Evolutionary conservation across 352 stramenopile species (phyloP).

Genomic region (Phytopythium kandeliae): DNA sequence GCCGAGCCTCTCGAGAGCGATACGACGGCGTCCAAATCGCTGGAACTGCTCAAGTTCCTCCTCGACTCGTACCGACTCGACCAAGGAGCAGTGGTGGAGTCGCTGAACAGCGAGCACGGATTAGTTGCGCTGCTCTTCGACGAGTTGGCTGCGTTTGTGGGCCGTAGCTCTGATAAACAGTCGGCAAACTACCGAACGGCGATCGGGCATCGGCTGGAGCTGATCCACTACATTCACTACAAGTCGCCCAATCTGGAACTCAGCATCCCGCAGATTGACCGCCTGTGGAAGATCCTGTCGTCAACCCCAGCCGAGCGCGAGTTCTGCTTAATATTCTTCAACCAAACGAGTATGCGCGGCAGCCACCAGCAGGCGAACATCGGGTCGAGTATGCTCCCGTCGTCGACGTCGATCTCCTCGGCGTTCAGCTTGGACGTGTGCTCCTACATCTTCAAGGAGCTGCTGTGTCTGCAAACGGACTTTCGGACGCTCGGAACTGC

Average conservation of each 20-base stretch:
- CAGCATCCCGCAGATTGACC: constrained; percentile 65
- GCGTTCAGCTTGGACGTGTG: constrained; percentile 77
- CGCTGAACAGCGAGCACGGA: constrained; percentile 63
- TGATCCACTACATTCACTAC: constrained; percentile 84
- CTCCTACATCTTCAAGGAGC: constrained; percentile 76
- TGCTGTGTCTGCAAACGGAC: constrained; percentile 77
- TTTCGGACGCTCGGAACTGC: constrained; percentile 62
- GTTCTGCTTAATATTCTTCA: constrained; percentile 82
- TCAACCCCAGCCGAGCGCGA: constrained; percentile 68
- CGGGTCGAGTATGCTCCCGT: constrained; percentile 11
- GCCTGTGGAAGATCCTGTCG: constrained; percentile 72
- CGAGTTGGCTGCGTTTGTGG: constrained; percentile 76
- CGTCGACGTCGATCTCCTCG: constrained; percentile 47
- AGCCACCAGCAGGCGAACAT: constrained; percentile 21
- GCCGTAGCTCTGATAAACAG: constrained; percentile 43
- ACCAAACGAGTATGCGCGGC: constrained; percentile 57
- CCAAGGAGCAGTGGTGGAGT: constrained; percentile 58
- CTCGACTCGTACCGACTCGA: constrained; percentile 80
- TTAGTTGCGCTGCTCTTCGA: constrained; percentile 79
- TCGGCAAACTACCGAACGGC: constrained; percentile 53
- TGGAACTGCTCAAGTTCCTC: constrained; percentile 84
- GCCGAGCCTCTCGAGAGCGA: constrained; percentile 23
- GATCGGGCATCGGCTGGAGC: constrained; percentile 77
- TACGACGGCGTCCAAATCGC: constrained; percentile 51
- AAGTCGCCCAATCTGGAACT: constrained; percentile 76